Evolutionary conservation across 345 rosid species (phyloP).

Genomic region (Boechera stricta): DNA sequence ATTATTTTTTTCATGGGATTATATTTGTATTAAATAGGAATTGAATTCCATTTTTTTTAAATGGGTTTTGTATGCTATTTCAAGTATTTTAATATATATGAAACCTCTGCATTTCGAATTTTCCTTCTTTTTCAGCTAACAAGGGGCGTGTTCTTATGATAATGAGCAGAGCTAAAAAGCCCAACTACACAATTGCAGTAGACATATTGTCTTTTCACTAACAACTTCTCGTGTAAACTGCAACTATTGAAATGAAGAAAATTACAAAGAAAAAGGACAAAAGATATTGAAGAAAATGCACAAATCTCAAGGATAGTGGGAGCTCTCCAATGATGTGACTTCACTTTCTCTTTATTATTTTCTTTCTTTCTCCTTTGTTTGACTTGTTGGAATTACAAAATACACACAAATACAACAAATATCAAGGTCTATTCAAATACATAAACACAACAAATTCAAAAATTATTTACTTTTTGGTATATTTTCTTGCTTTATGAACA

Average conservation of each 20-base stretch:
- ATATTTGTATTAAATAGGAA: constrained; percentile 33
- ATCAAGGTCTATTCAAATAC: background rate
- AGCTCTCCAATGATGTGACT: constrained; percentile 36
- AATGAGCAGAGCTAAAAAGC: background rate
- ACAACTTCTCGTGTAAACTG: background rate
- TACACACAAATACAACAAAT: background rate
- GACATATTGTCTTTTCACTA: background rate
- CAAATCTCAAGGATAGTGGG: constrained; percentile 49
- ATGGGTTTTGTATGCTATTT: background rate
- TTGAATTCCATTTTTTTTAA: constrained; percentile 3
- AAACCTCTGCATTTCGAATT: background rate
- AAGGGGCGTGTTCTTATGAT: background rate
- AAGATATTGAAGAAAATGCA: constrained; percentile 17
- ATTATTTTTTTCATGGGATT: constrained; percentile 4
- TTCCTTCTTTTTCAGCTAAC: background rate
- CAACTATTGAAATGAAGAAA: constrained; percentile 19
- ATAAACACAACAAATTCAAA: constrained; percentile 21
- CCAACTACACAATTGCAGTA: constrained; percentile 1
- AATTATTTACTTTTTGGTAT: background rate
- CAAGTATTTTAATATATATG: background rate
- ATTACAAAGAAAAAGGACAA: constrained; percentile 17
- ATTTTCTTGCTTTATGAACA: constrained; percentile 24
- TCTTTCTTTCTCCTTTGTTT: constrained; percentile 9
- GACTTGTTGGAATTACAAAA: constrained; percentile 36
- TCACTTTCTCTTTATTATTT: constrained; percentile 21